Evolutionary conservation across 148 eudicot genomes (phyloP).

Genomic region (Amaranthus cruentus): DNA sequence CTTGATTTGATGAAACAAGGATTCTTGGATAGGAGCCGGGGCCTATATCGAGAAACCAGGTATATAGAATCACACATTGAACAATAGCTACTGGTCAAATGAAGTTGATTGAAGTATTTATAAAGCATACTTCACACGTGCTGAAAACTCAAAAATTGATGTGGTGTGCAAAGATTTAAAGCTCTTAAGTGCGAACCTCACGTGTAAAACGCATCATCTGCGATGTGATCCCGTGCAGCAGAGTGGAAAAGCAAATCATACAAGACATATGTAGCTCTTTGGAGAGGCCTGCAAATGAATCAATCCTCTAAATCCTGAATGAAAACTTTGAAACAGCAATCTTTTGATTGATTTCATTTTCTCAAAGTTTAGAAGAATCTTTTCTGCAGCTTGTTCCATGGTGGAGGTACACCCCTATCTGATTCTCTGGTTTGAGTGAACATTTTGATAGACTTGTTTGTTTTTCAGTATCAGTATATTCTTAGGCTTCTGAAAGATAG

Average conservation of each 20-base stretch:
- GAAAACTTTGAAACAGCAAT: background rate
- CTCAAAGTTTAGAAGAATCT: background rate
- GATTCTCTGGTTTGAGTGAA: background rate
- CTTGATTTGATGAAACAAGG: constrained; percentile 60
- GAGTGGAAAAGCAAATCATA: background rate
- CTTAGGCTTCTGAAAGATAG: no score
- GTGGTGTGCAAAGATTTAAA: background rate
- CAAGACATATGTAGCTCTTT: background rate
- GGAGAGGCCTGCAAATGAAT: background rate
- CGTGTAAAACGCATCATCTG: background rate
- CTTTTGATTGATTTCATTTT: background rate
- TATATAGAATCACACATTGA: constrained; percentile 1
- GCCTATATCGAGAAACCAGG: constrained; percentile 43
- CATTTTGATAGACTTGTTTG: background rate
- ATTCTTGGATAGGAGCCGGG: constrained; percentile 67
- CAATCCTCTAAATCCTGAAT: background rate
- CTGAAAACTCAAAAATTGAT: background rate
- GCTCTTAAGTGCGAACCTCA: background rate
- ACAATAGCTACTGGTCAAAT: constrained; percentile 11
- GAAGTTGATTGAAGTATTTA: background rate
- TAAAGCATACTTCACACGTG: background rate
- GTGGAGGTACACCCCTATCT: background rate
- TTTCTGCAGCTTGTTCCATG: background rate
- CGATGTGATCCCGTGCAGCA: background rate
- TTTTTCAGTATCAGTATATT: no score